phyloP scores from a whole-genome alignment of 306 rosid species.

The Cicer pinnatifidum region DNA sequence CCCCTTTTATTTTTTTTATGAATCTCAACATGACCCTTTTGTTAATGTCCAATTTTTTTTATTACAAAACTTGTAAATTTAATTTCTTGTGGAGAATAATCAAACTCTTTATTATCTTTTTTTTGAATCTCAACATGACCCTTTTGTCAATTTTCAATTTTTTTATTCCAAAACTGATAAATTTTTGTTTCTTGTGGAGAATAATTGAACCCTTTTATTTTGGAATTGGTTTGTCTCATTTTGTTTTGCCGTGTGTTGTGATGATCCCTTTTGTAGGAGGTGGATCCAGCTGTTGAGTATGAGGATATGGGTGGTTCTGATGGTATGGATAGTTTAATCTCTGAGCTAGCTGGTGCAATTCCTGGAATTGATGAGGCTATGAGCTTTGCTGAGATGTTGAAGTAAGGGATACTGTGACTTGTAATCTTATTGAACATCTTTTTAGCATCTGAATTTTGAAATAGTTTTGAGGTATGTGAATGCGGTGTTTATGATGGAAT shows the following conservation, averaged over 20 bases:
- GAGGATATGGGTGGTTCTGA: slow-evolving; percentile 67
- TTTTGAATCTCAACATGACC: slow-evolving; percentile 12
- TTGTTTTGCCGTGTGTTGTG: background rate
- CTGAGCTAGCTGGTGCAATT: slow-evolving; percentile 91
- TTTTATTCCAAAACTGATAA: background rate
- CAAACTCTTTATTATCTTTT: slow-evolving; percentile 8
- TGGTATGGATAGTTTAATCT: slow-evolving; percentile 83
- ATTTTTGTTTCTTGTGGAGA: slow-evolving; percentile 4
- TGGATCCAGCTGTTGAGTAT: slow-evolving; percentile 87
- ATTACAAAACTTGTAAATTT: background rate
- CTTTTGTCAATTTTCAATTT: background rate
- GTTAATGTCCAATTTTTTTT: background rate
- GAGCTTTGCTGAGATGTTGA: slow-evolving; percentile 99
- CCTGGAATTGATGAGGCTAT: slow-evolving; percentile 99
- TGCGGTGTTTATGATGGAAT: background rate
- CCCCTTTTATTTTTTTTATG: slow-evolving; percentile 14
- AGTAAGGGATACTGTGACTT: slow-evolving; percentile 58
- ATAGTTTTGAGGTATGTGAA: slow-evolving; percentile 14
- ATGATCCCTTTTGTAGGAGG: slow-evolving; percentile 66
- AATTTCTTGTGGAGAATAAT: slow-evolving; percentile 18
- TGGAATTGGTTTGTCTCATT: slow-evolving; percentile 4
- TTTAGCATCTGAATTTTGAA: background rate
- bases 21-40: slow-evolving; percentile 25
- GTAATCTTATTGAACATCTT: background rate
- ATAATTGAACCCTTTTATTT: slow-evolving; percentile 23